These are phyloP conservation scores for Russula olivacea DNA, from an alignment of 768 basidiomycete species.

Conservation along the genomic window DNA sequence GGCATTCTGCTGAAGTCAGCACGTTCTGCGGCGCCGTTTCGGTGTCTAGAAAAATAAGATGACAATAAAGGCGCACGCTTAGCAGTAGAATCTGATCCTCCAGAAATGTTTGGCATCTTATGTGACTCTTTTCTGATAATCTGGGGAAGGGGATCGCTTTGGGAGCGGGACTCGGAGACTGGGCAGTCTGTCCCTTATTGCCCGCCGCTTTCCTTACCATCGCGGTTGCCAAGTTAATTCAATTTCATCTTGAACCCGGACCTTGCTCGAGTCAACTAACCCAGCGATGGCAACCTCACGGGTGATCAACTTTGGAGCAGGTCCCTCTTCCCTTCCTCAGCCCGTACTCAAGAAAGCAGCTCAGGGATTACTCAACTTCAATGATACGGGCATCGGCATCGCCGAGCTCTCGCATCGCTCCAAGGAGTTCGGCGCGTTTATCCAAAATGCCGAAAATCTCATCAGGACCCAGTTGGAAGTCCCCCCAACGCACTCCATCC, in stretches of 20 bases:
- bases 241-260: neutral
- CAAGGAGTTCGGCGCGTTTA: slow-evolving; percentile 72
- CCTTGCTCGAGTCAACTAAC: neutral
- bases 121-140: slow-evolving; percentile 14
- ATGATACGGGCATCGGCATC: slow-evolving; percentile 88
- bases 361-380: slow-evolving; percentile 83
- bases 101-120: slow-evolving; percentile 34
- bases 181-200: neutral
- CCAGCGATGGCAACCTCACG: slow-evolving; percentile 41
- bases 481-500: slow-evolving; percentile 75
- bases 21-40: slow-evolving; percentile 39
- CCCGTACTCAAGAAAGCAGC: slow-evolving; percentile 79
- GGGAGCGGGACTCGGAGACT: neutral
- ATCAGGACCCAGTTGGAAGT: slow-evolving; percentile 75
- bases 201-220: slow-evolving; percentile 13
- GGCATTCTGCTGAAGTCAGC: slow-evolving; percentile 57
- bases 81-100: slow-evolving; percentile 62
- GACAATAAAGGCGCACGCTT: slow-evolving; percentile 38
- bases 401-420: slow-evolving; percentile 96
- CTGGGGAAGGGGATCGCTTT: slow-evolving; percentile 5
- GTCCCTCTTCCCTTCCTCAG: slow-evolving; percentile 89
- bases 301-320: slow-evolving; percentile 87
- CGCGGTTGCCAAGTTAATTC: neutral
- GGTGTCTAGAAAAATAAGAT: neutral
- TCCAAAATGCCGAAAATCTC: slow-evolving; percentile 55